Evolutionary conservation across 2,329 filamentous ascomycete genomes (phyloP).

Genomic region (Lecanicillium sp.): DNA sequence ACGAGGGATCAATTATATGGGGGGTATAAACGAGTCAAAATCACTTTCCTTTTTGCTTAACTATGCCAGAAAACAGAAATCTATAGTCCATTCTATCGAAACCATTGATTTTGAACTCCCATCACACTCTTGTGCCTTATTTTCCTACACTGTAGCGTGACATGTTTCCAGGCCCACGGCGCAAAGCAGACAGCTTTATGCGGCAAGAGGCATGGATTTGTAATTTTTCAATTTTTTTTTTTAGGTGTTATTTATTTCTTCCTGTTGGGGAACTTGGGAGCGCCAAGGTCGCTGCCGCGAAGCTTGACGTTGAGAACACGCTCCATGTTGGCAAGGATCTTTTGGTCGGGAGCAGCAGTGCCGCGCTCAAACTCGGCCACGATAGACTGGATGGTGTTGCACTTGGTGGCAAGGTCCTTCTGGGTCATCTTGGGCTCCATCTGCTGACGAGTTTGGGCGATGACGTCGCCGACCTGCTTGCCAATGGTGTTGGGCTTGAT

Average conservation of each 20-base stretch:
- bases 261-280: constrained; percentile 75
- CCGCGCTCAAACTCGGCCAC: constrained; percentile 83
- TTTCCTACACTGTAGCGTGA: background rate
- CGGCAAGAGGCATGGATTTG: too few species aligned
- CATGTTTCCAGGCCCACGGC: background rate
- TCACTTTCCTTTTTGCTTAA: constrained; percentile 7
- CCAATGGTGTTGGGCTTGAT: constrained; percentile 93
- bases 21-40: constrained; percentile 4
- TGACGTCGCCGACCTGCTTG: constrained; percentile 70
- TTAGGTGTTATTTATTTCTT: constrained; percentile 26
- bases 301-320: constrained; percentile 81
- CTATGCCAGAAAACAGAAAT: constrained; percentile 8
- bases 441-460: constrained; percentile 68
- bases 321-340: constrained; percentile 71
- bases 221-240: constrained; percentile 4
- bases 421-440: constrained; percentile 95
- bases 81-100: constrained; percentile 8
- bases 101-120: constrained; percentile 6
- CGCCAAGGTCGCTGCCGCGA: constrained; percentile 75
- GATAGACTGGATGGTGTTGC: constrained; percentile 74
- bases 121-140: background rate
- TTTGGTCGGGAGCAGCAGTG: constrained; percentile 71
- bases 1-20: background rate
- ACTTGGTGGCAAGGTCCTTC: constrained; percentile 77
- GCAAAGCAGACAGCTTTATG: background rate